Base-by-base conservation (phyloP, 306 rosid species). In the Cucurbita pepo region DNA sequence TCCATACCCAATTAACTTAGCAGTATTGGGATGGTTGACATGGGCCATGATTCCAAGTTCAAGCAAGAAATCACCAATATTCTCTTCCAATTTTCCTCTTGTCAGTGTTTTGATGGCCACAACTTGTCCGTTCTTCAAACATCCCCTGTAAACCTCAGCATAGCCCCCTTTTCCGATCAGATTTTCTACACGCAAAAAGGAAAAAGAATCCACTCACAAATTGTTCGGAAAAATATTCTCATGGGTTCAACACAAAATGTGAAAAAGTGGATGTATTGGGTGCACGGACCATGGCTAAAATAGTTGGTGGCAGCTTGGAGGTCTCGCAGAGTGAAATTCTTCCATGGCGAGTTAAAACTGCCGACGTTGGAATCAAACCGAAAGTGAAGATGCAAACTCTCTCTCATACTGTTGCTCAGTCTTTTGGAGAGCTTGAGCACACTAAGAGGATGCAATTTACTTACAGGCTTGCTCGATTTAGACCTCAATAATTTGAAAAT, bases 121-220 rank as follows among this genome's bases (percentile, higher is more conserved):
- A 16, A 85, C 76, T 67, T 81, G 88, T 60, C 83, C 73, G 84
- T 89, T 84, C 82, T 80, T 74, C 74, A 95, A 76, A 85, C 93
- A 78, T 76, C 99, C 99, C 79, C 76, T 88, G 89, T 85, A 95
- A 48, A 95, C 95, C 74, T 89, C 95, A 54, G 99, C 96, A 86
- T 95, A 91, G 66, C 99, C 99, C 44, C 99, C 99, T 54, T 95
- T 95, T 71, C 99, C 99, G 72, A 95, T 91, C 81, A 88, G 66
- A 78, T 91, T 91, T 50, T 86, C 99, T 95, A 81, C 77, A 86
- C 74, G 38, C 83, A 84, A 81, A 72, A 66, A 6, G 7, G 11
- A 40, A 66, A 45, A 34, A 7, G 38, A 69, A 15, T 30, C 66
- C 53, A 45, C 50, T 48, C 6, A 54, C 58, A 54, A 18, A 53